Evolutionary conservation across 2,329 filamentous ascomycete species (phyloP).

Genomic region (Colletotrichum shisoi): DNA sequence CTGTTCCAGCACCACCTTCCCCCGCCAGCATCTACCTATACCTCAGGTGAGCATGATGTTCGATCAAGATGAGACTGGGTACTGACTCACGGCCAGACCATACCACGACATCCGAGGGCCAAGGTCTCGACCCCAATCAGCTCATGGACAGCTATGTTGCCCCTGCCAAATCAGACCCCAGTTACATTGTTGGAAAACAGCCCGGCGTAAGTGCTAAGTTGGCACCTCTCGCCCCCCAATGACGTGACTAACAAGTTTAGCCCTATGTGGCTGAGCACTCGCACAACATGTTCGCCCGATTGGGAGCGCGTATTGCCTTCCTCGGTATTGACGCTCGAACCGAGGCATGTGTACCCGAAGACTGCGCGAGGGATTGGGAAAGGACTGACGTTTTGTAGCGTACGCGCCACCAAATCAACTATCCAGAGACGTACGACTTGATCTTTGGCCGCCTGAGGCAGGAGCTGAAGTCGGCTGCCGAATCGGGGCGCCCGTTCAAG

Average conservation of each 20-base stretch:
- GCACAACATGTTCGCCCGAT: constrained; percentile 82
- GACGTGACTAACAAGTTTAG: constrained; percentile 56
- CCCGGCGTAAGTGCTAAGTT: constrained; percentile 70
- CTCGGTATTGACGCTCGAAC: constrained; percentile 92
- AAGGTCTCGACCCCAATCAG: constrained; percentile 74
- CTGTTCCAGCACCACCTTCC: constrained; percentile 95
- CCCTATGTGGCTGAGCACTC: constrained; percentile 92
- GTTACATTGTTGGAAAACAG: constrained; percentile 79
- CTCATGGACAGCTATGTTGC: constrained; percentile 77
- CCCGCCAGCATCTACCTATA: constrained; percentile 85
- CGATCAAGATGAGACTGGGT: constrained; percentile 41
- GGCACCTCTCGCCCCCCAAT: constrained; percentile 55
- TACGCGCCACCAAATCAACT: constrained; percentile 93
- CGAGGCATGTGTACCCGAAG: constrained; percentile 62
- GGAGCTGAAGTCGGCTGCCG: constrained; percentile 75
- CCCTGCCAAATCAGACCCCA: constrained; percentile 63
- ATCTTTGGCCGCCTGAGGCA: constrained; percentile 79
- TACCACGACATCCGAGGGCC: constrained; percentile 41
- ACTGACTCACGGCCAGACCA: constrained; percentile 39
- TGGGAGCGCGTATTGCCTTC: constrained; percentile 84
- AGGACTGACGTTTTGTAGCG: constrained; percentile 55
- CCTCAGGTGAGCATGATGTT: constrained; percentile 65
- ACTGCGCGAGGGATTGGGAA: background rate
- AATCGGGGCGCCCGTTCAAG: constrained; percentile 77
- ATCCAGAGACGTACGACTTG: constrained; percentile 85